phyloP scores from a whole-genome alignment of 1,284 basidiomycete species.

The Uromyces viciae-fabae region DNA sequence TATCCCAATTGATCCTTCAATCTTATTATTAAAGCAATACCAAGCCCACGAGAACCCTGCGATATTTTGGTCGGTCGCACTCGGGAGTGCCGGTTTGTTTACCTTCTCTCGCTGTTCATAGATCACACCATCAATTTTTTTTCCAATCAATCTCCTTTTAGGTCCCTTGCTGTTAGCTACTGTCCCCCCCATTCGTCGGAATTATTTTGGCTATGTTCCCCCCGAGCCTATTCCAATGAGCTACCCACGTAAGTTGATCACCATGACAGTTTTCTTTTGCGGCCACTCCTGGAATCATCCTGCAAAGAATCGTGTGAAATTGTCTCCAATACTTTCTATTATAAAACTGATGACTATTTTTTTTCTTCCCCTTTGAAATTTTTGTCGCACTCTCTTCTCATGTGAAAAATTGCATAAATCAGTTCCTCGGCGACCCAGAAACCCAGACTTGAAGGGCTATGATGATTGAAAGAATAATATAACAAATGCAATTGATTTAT shows the following conservation, averaged over 20 bases:
- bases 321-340: too few relatives aligned
- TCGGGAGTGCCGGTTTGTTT: conserved; percentile 18
- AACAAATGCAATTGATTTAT: too few relatives aligned
- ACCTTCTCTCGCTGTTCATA: neutral
- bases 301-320: too few relatives aligned
- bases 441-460: conserved; percentile 11
- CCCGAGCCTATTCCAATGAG: conserved; percentile 36
- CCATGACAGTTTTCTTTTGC: neutral
- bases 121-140: neutral
- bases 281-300: too few relatives aligned
- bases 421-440: conserved; percentile 6
- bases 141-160: neutral
- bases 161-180: conserved; percentile 29
- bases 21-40: conserved; percentile 25
- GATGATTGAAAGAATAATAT: conserved; percentile 11
- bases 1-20: too few relatives aligned
- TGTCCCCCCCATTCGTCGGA: conserved; percentile 27
- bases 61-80: conserved; percentile 34
- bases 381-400: neutral
- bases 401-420: neutral
- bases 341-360: too few relatives aligned
- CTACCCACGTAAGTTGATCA: conserved; percentile 28
- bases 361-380: neutral
- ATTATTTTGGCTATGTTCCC: conserved; percentile 33
- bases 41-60: conserved; percentile 44